phyloP scores from a whole-genome alignment of 2,329 filamentous ascomycete genomes.

The Clonostachys solani region DNA sequence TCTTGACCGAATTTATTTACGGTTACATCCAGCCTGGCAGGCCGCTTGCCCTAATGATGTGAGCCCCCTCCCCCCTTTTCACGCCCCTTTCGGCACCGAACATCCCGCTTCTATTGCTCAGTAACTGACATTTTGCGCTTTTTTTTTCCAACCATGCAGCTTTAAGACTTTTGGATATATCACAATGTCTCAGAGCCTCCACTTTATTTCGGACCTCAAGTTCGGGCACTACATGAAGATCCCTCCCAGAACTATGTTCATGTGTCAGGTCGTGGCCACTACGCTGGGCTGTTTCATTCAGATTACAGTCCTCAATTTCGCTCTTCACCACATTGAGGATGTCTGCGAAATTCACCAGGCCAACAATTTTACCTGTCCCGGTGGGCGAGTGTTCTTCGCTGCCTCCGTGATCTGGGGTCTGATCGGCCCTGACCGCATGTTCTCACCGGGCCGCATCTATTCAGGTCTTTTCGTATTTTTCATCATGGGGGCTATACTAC shows the following conservation, averaged over 20 bases:
- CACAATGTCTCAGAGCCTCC: slow-evolving; percentile 56
- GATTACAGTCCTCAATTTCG: slow-evolving; percentile 58
- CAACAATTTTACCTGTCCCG: slow-evolving; percentile 59
- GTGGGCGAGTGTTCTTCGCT: slow-evolving; percentile 60
- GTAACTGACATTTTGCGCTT: neutral
- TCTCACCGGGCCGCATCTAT: slow-evolving; percentile 60
- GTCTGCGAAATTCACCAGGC: slow-evolving; percentile 56
- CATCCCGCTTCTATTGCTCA: neutral
- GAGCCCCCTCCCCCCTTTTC: slow-evolving; percentile 8
- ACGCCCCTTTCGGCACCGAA: too few relatives aligned
- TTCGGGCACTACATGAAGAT: slow-evolving; percentile 73
- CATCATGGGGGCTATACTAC: slow-evolving; percentile 46
- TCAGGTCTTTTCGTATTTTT: slow-evolving; percentile 57
- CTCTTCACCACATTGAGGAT: slow-evolving; percentile 54
- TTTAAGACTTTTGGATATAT: slow-evolving; percentile 63
- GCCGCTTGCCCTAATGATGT: slow-evolving; percentile 72
- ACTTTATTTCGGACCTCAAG: slow-evolving; percentile 63
- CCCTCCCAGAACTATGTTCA: slow-evolving; percentile 63
- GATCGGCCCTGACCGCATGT: slow-evolving; percentile 59
- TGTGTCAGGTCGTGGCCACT: slow-evolving; percentile 61
- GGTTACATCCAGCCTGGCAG: slow-evolving; percentile 72
- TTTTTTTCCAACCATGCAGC: slow-evolving; percentile 17
- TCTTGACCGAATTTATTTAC: slow-evolving; percentile 69
- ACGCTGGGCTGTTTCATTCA: slow-evolving; percentile 65
- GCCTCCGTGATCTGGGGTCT: slow-evolving; percentile 67